Base-by-base conservation (phyloP, 1,284 basidiomycete species). In the Trametes hirsuta region DNA sequence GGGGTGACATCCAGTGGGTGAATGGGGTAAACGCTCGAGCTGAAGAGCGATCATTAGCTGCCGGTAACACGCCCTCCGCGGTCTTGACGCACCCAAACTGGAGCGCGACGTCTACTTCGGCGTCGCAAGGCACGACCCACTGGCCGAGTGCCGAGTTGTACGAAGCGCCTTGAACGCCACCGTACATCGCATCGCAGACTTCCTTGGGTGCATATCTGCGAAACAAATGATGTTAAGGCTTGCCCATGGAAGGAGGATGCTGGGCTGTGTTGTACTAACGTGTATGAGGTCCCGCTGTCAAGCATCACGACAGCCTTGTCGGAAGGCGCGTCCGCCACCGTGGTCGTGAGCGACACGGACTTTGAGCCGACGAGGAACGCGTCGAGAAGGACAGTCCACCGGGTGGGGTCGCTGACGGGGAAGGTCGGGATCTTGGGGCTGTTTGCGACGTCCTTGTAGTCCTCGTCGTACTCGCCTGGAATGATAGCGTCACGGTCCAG, bases 281-380 rank as follows among this genome's bases (percentile, higher is more conserved):
- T 85, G 71, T 85, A 91, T 3, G 90, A 91, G 12, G 90, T 88
- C 14, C 91, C 91, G 63, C 83, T 92, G 71, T 93, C 90, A 55
- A 93, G 78, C 36, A 90, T 77, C 18, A 84, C 82, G 46, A 92
- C 88, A 14, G 88, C 89, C 66, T 85, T 86, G 67, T 86, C 84
- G 25, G 77, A 75, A 6, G 90, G 88, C 1, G 82, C 89, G 34
- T 76, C 77, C 5, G 72, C 47, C n/a, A 91, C 83, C 3, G 71
- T 75, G 34, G 82, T 87, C 11, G 79, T 81, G 3, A 89, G 82
- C 11, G 79, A 67, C 22, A 82, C 72, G 6, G 81, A 79, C 22
- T 78, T 77, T 25, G 74, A 73, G 42, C 84, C 84, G 11, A 90
- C 76, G 53, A 91, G 78, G 53, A 91, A 71, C 15, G 84, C 84